Evolutionary conservation across 306 rosid species (phyloP).

Genomic region (Sindora glabra): DNA sequence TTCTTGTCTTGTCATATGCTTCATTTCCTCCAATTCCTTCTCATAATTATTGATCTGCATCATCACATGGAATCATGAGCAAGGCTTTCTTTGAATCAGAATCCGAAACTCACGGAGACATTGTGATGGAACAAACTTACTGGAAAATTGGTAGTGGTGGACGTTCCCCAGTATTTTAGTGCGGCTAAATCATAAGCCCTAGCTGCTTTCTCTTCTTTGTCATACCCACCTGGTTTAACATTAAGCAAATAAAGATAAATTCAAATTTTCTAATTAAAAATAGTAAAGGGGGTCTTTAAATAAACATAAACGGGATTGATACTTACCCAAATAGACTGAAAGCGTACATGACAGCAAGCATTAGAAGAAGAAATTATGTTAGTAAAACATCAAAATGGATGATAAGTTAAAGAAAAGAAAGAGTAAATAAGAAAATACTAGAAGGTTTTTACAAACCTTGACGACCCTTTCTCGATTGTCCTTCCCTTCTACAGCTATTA

Average conservation of each 20-base stretch:
- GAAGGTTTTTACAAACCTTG: slow-evolving; percentile 48
- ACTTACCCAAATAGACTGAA: slow-evolving; percentile 68
- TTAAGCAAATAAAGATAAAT: not conserved
- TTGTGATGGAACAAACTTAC: no score
- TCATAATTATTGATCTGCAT: slow-evolving; percentile 81
- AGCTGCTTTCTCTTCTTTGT: slow-evolving; percentile 99
- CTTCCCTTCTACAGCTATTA: slow-evolving; percentile 97
- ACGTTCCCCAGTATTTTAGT: slow-evolving; percentile 94
- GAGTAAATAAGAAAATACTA: not conserved
- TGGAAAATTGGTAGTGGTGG: slow-evolving; percentile 94
- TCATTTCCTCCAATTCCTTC: slow-evolving; percentile 95
- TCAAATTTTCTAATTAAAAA: not conserved
- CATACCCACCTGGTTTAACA: slow-evolving; percentile 72
- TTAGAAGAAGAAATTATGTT: slow-evolving; percentile 10
- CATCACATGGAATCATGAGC: not conserved
- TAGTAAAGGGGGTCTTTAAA: no score
- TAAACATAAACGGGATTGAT: not conserved
- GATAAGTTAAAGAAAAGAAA: not conserved
- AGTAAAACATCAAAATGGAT: not conserved
- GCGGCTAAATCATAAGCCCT: slow-evolving; percentile 99
- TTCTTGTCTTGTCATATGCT: slow-evolving; percentile 97
- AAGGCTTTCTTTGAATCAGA: not conserved
- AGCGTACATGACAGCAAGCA: slow-evolving; percentile 10
- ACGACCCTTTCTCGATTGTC: slow-evolving; percentile 97
- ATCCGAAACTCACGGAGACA: no score